Conservation (phyloP, 805 yeast genomes). For the Starmerella apis region DNA sequence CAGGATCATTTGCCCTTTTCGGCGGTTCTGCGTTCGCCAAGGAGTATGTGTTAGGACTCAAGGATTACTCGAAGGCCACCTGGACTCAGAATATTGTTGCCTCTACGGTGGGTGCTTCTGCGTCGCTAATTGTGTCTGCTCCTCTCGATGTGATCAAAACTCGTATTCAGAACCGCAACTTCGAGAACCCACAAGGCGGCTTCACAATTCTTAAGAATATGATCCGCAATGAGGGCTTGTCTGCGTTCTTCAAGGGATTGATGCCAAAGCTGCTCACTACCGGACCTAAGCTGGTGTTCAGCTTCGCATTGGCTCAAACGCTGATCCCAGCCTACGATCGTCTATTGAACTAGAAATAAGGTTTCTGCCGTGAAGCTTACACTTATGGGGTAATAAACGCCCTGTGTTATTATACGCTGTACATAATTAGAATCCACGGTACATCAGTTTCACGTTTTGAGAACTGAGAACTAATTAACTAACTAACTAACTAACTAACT, state of each 20-base stretch:
- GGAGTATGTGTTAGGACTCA: conserved; percentile 79
- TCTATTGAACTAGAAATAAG: conserved; percentile 33
- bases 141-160: conserved; percentile 97
- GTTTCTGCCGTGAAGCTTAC: background rate
- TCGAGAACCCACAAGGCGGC: conserved; percentile 92
- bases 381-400: no score
- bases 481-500: no score
- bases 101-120: conserved; percentile 92
- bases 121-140: conserved; percentile 91
- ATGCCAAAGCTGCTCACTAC: conserved; percentile 94
- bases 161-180: conserved; percentile 92
- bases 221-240: conserved; percentile 78
- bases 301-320: conserved; percentile 95
- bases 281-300: conserved; percentile 95
- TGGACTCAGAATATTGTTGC: conserved; percentile 93
- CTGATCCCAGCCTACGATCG: conserved; percentile 93
- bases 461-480: no score
- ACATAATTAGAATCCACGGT: no score
- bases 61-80: conserved; percentile 82
- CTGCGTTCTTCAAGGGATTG: conserved; percentile 91
- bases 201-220: conserved; percentile 86
- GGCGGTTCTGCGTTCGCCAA: conserved; percentile 99
- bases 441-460: no score
- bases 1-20: conserved; percentile 93
- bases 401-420: conserved; percentile 4